phyloP scores from a whole-genome alignment of 768 basidiomycete genomes.

The Mycena floridula region DNA sequence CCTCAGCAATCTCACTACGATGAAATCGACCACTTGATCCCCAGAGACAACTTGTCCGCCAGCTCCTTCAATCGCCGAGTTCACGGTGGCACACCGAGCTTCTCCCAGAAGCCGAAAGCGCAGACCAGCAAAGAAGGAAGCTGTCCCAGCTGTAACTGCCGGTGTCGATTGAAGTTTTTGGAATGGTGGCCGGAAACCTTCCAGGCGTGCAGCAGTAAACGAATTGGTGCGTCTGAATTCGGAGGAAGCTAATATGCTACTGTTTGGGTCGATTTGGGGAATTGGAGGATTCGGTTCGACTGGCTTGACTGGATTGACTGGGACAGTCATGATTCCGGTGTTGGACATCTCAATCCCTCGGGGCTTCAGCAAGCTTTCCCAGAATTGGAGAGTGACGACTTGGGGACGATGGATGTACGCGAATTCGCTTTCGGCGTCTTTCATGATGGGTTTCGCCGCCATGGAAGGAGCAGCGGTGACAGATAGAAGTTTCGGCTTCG shows the following conservation, averaged over 20 bases:
- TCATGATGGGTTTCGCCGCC: too few species aligned
- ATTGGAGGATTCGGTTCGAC: too few species aligned
- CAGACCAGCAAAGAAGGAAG: too few species aligned
- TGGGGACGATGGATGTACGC: conserved; percentile 56
- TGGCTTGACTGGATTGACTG: conserved; percentile 52
- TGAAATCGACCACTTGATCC: conserved; percentile 49
- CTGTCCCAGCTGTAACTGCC: too few species aligned
- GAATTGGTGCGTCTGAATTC: conserved; percentile 61
- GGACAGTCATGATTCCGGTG: conserved; percentile 36
- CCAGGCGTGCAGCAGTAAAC: too few species aligned
- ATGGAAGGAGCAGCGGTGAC: too few species aligned
- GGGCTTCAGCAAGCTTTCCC: conserved; percentile 60
- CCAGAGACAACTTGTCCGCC: too few species aligned
- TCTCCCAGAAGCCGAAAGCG: too few species aligned
- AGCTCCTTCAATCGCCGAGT: conserved; percentile 49
- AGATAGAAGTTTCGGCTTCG: too few species aligned
- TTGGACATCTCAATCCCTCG: conserved; percentile 70
- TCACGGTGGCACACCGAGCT: conserved; percentile 51
- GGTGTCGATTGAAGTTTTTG: too few species aligned
- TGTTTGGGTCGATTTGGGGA: too few species aligned
- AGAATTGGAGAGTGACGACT: conserved; percentile 57
- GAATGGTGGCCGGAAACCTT: too few species aligned
- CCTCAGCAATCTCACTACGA: conserved; percentile 72
- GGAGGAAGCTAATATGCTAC: conserved; percentile 8
- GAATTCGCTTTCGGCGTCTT: conserved; percentile 13